Base-by-base conservation (phyloP, 371 early-diverging fungal species). In the Rhizopus delemar region DNA sequence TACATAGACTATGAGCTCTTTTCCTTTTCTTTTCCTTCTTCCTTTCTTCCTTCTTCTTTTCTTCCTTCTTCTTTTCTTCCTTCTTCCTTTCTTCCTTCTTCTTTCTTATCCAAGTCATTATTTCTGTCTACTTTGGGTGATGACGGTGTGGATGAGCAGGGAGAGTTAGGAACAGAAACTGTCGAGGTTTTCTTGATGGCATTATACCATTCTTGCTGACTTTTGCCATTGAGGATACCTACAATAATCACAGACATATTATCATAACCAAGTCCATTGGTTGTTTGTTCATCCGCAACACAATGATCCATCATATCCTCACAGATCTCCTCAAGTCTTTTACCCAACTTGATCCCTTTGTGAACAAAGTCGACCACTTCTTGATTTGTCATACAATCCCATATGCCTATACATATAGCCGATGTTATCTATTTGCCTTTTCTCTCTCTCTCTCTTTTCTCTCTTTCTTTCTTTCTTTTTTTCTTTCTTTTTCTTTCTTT, bases 171-270 rank as follows among this genome's bases (percentile, higher is more conserved):
- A 33, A 13, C 48, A 12, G 48, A 29, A 7, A 48, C 48, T 28
- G 22, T 7, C 5, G 29, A 16, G 48, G 53, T 62, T 28, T 51
- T 53, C 28, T 58, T 59, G 5, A 68, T 63, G 36, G 56, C 69
- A 13, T 82, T 65, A 41, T 85, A 81, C 94, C 94, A 94, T 68
- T 90, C 87, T 7, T 86, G 81, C 62, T 80, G 60, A 12, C 88
- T 81, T 65, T 78, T 82, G 49, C 94, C 95, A 65, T 90, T 79
- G 51, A 97, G 79, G 46, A 97, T 74, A 6, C 80, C 98, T 15
- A 95, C 89, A 54, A 98, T 91, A 51, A 97, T 76, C 34, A 98
- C 89, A 0, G 97, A 95, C 99, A 98, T 98, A 77, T 98, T 98
- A 71, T 98, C 99, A 76, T 94, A 96, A 8, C 98, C 98, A 31